A percentile compares a stretch with the other conserved stretches of the same genome.
Evolutionary conservation across 176 grass and related monocot genomes (phyloP).

Genomic region (Oryza meridionalis): DNA sequence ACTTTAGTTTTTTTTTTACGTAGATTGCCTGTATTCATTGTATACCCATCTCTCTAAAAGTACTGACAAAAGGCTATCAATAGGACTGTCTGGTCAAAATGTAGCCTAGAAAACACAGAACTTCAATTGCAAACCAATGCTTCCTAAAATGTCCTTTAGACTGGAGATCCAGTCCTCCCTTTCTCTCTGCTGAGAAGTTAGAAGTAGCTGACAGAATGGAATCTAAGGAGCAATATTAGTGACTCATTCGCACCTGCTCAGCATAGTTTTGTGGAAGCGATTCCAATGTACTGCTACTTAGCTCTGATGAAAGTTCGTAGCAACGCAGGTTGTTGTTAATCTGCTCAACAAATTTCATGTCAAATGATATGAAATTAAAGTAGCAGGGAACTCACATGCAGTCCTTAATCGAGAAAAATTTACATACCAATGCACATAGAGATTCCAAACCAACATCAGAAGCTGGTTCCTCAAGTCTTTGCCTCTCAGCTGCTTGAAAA

Average conservation of each 20-base stretch:
- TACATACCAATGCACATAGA: slow-evolving; percentile 87
- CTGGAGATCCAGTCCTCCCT: background rate
- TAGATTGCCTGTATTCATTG: background rate
- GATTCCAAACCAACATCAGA: slow-evolving; percentile 86
- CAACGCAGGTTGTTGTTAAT: slow-evolving; percentile 97
- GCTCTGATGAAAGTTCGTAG: slow-evolving; percentile 81
- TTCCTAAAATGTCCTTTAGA: background rate
- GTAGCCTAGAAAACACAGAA: background rate
- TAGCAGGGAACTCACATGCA: background rate
- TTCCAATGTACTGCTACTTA: slow-evolving; percentile 92
- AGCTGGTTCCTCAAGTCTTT: slow-evolving; percentile 88
- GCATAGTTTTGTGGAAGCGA: slow-evolving; percentile 91
- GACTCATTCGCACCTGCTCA: slow-evolving; percentile 73
- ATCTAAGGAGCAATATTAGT: slow-evolving; percentile 12
- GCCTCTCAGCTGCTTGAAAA: slow-evolving; percentile 98
- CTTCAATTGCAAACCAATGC: background rate
- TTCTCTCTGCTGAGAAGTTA: slow-evolving; percentile 16
- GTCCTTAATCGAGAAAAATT: slow-evolving; percentile 27
- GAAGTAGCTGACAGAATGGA: slow-evolving; percentile 19
- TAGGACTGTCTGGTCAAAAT: background rate
- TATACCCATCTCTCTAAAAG: background rate
- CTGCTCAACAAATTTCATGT: slow-evolving; percentile 53
- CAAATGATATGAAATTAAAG: slow-evolving; percentile 41
- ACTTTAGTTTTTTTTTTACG: background rate
- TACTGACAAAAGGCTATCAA: background rate